These are phyloP conservation scores for Spathaspora boniae DNA, from an alignment of 805 yeast genomes.

Conservation along the genomic window DNA sequence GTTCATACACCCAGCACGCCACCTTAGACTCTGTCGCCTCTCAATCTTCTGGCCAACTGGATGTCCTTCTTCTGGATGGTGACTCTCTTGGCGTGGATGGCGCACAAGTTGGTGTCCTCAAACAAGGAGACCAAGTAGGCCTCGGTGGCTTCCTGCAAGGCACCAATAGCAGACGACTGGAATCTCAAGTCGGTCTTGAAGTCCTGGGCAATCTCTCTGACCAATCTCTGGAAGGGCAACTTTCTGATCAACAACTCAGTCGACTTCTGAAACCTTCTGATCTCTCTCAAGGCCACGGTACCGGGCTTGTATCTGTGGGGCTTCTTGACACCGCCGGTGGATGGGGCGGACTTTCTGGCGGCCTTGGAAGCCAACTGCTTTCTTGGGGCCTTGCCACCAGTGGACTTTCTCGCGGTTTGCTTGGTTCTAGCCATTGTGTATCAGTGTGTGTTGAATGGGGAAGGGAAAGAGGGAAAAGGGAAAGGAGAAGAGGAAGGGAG, in stretches of 20 bases:
- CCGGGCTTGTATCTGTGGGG: conserved; percentile 54
- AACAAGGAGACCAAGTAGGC: conserved; percentile 47
- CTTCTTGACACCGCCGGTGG: conserved; percentile 49
- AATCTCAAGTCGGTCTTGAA: conserved; percentile 48
- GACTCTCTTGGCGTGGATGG: conserved; percentile 50
- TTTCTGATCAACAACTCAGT: conserved; percentile 48
- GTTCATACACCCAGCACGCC: conserved; percentile 1
- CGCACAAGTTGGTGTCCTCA: conserved; percentile 51
- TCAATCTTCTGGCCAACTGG: conserved; percentile 49
- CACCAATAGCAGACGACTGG: conserved; percentile 49
- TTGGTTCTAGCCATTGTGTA: conserved; percentile 46
- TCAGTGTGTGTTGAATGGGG: conserved; percentile 1
- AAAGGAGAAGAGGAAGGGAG: conserved; percentile 5
- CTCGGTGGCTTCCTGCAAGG: conserved; percentile 49
- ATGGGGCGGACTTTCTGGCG: conserved; percentile 50
- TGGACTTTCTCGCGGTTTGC: conserved; percentile 50
- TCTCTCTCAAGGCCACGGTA: conserved; percentile 51
- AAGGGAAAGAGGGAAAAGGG: background rate
- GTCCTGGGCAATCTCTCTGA: conserved; percentile 48
- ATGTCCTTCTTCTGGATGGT: conserved; percentile 50
- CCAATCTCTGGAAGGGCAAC: conserved; percentile 50
- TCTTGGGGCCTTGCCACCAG: conserved; percentile 53
- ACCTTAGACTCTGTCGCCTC: conserved; percentile 46
- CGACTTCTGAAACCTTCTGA: conserved; percentile 48
- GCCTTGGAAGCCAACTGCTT: conserved; percentile 50